Evolutionary conservation across 2,329 filamentous ascomycete genomes (phyloP).

Genomic region (Tolypocladium tundrense): DNA sequence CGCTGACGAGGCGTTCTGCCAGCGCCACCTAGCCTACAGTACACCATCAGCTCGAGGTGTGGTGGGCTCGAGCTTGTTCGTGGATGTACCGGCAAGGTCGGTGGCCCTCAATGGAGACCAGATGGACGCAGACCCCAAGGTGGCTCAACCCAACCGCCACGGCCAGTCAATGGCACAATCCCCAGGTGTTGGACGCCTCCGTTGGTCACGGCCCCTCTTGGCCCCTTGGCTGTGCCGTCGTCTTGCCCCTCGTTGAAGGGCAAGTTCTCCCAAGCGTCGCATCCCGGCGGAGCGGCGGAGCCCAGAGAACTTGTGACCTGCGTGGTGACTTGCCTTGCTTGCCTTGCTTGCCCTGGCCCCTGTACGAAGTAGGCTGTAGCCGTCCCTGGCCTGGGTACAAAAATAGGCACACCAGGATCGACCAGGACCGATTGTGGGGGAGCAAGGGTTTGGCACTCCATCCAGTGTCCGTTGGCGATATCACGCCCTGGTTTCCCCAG

Average conservation of each 20-base stretch:
- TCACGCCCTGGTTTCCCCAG: background rate
- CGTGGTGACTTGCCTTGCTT: background rate
- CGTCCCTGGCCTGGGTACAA: background rate
- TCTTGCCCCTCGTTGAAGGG: background rate
- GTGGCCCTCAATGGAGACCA: background rate
- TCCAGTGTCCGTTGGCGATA: background rate
- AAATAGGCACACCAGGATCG: background rate
- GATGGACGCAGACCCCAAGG: background rate
- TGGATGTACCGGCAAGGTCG: background rate
- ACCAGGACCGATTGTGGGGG: background rate
- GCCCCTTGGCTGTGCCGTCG: no score
- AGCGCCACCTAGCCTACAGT: no score
- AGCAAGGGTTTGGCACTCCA: background rate
- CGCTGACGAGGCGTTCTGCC: background rate
- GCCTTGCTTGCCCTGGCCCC: background rate
- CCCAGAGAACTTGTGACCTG: background rate
- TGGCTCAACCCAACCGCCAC: background rate
- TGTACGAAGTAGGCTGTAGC: background rate
- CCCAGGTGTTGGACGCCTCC: background rate
- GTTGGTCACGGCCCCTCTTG: background rate
- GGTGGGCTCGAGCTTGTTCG: background rate
- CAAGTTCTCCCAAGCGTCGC: background rate
- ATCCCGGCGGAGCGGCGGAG: background rate
- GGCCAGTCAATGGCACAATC: background rate
- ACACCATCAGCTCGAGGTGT: background rate